A percentile compares a stretch with the other conserved stretches of the same genome.
Conservation (phyloP, 148 eudicot genomes). For the Amaranthus palmeri region DNA sequence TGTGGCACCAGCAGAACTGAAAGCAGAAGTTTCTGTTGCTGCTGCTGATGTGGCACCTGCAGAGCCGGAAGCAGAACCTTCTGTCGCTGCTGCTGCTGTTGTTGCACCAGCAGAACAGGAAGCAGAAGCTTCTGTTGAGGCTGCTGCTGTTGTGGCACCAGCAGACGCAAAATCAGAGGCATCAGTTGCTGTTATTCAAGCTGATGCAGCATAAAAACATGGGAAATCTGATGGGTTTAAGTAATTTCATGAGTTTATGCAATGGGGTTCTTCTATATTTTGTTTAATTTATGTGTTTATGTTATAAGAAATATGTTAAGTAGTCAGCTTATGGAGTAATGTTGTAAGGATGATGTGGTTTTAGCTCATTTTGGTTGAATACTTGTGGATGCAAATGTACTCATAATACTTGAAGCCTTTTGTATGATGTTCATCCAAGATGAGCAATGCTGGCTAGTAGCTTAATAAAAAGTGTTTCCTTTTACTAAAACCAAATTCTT, state of each 20-base stretch:
- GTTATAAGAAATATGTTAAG: conserved; percentile 5
- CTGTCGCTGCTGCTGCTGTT: background rate
- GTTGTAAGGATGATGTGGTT: background rate
- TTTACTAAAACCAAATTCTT: too few relatives aligned
- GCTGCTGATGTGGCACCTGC: background rate
- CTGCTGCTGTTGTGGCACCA: background rate
- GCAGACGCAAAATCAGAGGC: background rate
- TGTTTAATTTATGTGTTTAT: conserved; percentile 1
- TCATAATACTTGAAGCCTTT: background rate
- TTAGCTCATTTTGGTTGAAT: conserved; percentile 19
- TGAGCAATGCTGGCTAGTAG: background rate
- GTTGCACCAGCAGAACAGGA: conserved; percentile 5
- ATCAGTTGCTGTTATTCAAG: conserved; percentile 9
- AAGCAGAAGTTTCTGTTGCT: background rate
- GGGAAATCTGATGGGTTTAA: background rate
- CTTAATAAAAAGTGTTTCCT: background rate
- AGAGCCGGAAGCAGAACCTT: background rate
- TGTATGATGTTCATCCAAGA: conserved; percentile 4
- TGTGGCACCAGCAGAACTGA: background rate
- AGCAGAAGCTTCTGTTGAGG: background rate
- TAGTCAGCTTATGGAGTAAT: background rate
- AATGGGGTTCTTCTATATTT: background rate
- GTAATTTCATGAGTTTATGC: background rate
- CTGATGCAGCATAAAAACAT: conserved; percentile 16
- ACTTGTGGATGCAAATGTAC: background rate